Evolutionary conservation across 768 basidiomycete species (phyloP), one percentile per base, ranked within the genome.

Genomic region (Sarcodon aspratus): DNA sequence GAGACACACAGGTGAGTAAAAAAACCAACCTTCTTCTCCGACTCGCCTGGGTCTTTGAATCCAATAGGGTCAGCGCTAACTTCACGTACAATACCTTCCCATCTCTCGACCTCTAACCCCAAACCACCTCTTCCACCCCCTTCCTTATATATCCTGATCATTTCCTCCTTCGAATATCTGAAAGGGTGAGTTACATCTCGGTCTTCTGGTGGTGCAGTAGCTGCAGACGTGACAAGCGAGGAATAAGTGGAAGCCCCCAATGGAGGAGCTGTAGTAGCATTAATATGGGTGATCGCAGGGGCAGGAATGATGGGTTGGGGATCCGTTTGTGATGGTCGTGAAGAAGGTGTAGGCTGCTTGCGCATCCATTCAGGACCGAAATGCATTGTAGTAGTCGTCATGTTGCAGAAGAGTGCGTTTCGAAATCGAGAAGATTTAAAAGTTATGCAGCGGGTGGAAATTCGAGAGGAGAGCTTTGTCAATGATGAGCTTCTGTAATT

Each of bases 281-380:
- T 42, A 15, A 42, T 9, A 13, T 27, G 4, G 17, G 13, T 17
- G 40, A 42, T 42, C 13, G 11, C 50, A 65, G 61, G 36, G 75
- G 76, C 31, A 82, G 82, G 21, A 83, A 77, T 1, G 85, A 74
- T 12, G 84, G 73, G 45, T 77, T 74, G 40, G 7, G 27, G 27
- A 42, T 42, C 40, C 40, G 40, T 2, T 27, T 42, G 46, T 63
- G 71, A 54, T 72, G 80, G 38, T 71, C 65, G 59, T 73, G 78
- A 52, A 73, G 60, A 56, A 42, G 74, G 63, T 43, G 73, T 64
- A 50, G 78, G 76, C 53, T 76, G 78, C 69, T 89, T 89, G 59
- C 88, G 80, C 88, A 91, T 90, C 88, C 88, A 91, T 68, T 91
- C 88, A 44, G 88, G 88, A 59, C 86, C 88, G 72, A 91, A 91